Evolutionary conservation across 225 moss, liverwort and hornwort genomes (phyloP).

Genomic region (Ulota crispa): DNA sequence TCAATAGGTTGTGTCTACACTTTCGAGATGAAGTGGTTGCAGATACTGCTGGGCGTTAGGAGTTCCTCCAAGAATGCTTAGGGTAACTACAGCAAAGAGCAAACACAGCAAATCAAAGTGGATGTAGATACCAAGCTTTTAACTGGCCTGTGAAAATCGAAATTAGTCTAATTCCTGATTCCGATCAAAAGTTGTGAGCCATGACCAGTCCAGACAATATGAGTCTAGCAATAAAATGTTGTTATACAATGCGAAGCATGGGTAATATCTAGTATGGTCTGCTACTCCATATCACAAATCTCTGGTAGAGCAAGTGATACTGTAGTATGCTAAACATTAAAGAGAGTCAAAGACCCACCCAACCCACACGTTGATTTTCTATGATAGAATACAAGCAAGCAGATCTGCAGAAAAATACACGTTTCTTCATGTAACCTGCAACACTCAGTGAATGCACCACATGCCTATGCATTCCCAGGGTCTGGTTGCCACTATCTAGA

Average conservation of each 20-base stretch:
- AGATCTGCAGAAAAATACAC: not conserved
- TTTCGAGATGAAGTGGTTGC: not conserved
- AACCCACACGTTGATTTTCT: not conserved
- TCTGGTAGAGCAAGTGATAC: not conserved
- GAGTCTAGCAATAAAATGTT: constrained; percentile 1
- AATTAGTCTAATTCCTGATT: not conserved
- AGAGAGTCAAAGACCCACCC: constrained; percentile 3
- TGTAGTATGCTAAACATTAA: not conserved
- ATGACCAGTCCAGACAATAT: not conserved
- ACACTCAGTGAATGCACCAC: not conserved
- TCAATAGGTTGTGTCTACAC: too few species aligned
- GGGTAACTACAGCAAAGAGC: not conserved
- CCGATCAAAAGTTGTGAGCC: not conserved
- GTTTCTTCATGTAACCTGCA: not conserved
- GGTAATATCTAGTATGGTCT: not conserved
- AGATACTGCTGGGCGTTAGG: not conserved
- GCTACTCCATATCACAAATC: not conserved
- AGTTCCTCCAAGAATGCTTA: not conserved
- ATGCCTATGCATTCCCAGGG: not conserved
- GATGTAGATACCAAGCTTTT: not conserved
- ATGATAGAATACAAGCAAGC: not conserved
- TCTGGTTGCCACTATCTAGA: constrained; percentile 4
- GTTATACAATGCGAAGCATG: constrained; percentile 20
- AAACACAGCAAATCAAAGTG: not conserved
- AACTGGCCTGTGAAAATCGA: not conserved